Conservation (phyloP, 2,329 filamentous ascomycete genomes). For the Fusarium duplospermum region DNA sequence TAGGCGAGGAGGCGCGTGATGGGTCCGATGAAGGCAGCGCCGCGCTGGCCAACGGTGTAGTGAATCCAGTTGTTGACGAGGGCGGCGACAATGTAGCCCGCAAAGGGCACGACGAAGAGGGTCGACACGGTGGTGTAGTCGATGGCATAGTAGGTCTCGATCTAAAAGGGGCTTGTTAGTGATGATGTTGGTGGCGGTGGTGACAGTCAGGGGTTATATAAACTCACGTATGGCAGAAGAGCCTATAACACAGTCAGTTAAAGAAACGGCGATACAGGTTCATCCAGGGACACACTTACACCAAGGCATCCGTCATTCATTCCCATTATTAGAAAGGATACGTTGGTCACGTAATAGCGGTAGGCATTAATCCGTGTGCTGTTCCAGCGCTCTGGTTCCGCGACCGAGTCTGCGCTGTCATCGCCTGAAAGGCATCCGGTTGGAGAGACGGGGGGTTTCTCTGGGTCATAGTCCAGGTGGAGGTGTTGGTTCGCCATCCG, state of each 20-base stretch:
- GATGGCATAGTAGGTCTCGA: constrained; percentile 66
- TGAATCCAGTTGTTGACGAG: constrained; percentile 74
- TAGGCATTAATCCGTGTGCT: constrained; percentile 67
- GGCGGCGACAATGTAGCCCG: constrained; percentile 73
- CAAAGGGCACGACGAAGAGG: constrained; percentile 74
- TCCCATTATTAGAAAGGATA: constrained; percentile 73
- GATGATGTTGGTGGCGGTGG: not conserved
- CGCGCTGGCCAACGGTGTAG: constrained; percentile 74
- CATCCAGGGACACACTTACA: constrained; percentile 54
- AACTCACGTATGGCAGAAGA: constrained; percentile 59
- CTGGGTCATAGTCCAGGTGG: constrained; percentile 14
- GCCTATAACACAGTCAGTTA: constrained; percentile 50
- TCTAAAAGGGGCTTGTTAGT: constrained; percentile 26
- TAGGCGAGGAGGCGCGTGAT: constrained; percentile 73
- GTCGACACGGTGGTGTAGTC: constrained; percentile 73
- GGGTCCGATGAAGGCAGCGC: constrained; percentile 75
- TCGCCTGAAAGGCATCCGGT: constrained; percentile 1
- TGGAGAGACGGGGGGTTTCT: constrained; percentile 11
- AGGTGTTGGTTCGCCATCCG: not conserved
- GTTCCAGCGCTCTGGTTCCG: constrained; percentile 69
- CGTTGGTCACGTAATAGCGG: constrained; percentile 69
- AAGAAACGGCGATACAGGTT: not conserved
- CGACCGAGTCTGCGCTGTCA: constrained; percentile 15
- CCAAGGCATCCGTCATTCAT: constrained; percentile 76
- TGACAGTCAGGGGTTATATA: not conserved